Base-by-base conservation (phyloP, 352 stramenopile genomes). In the Pythium oligandrum region DNA sequence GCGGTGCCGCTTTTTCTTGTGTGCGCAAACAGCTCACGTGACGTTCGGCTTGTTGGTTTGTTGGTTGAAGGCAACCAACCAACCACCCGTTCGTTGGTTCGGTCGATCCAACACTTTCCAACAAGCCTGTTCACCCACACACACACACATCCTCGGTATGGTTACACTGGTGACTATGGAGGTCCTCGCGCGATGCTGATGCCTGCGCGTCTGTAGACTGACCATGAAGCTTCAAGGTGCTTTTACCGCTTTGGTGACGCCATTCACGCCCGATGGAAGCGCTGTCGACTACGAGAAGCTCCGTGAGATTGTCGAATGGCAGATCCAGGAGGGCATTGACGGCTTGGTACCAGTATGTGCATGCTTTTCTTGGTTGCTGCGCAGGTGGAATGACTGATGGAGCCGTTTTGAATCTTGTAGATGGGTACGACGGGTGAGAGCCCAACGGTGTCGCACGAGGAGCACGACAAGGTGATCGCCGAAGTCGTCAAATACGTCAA, bases 371-470 rank as follows among this genome's bases (percentile, higher is more conserved):
- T 39, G 49, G 26, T 48, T 10, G 9, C 9, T 26, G 17, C 34
- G 8, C 7, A n/a, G 7, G 47, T 26, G 17, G 17, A 11, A 17
- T 17, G 35, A 26, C 47, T 52, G 37, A 40, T 44, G 12, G 35
- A 52, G 9, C 17, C 17, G 17, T 26, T 26, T 26, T 26, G 17
- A 26, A 26, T 26, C 17, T 26, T 26, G 32, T 57, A 91, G 77
- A 93, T 96, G 84, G 96, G 96, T 44, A 99, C 96, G 35, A 99
- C 96, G 10, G 96, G 96, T n/a, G 96, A 99, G 73, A 96, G 93
- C 61, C 88, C 93, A 30, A 96, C 93, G 3, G 78, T 99, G 55
- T 93, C 79, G 10, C 89, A 97, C 70, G 85, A 96, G 40, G 96
- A 99, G 83, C 88, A 98, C 65, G 90, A 97, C 70, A 83, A 83